Percentiles rank a stretch among this genome's conserved stretches.
phyloP scores from a whole-genome alignment of 345 rosid genomes.

The Hypericum androsaemum region DNA sequence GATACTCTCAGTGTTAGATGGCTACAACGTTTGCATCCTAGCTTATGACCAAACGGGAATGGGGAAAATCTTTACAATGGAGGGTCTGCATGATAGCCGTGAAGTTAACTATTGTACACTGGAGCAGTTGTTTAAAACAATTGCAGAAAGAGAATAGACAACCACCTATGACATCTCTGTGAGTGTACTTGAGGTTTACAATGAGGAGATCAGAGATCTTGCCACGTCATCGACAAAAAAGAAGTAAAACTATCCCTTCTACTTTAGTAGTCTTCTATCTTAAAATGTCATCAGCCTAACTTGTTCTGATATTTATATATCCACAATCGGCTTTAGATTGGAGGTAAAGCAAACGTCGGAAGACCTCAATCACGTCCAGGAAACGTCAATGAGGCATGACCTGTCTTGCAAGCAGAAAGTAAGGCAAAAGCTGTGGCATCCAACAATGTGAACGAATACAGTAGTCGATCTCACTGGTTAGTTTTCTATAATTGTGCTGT shows the following conservation, averaged over 20 bases:
- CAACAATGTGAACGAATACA: slow-evolving; percentile 91
- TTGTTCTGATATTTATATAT: neutral
- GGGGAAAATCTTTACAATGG: slow-evolving; percentile 98
- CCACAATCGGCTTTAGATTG: slow-evolving; percentile 4
- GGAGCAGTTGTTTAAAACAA: slow-evolving; percentile 60
- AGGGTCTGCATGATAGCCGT: slow-evolving; percentile 68
- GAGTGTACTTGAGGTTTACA: slow-evolving; percentile 91
- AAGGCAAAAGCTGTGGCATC: slow-evolving; percentile 94
- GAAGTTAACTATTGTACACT: slow-evolving; percentile 96
- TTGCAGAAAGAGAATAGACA: slow-evolving; percentile 69
- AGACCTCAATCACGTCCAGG: slow-evolving; percentile 73
- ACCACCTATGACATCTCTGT: slow-evolving; percentile 62
- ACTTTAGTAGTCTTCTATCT: too few relatives aligned
- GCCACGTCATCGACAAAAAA: slow-evolving; percentile 70
- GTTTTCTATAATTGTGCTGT: neutral
- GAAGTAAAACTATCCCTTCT: slow-evolving; percentile 35
- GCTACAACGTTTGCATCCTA: slow-evolving; percentile 93
- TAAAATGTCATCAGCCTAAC: too few relatives aligned
- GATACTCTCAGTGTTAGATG: slow-evolving; percentile 88
- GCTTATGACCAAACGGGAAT: slow-evolving; percentile 99
- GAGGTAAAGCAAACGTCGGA: slow-evolving; percentile 86
- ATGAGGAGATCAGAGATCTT: too few relatives aligned
- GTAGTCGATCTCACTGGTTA: slow-evolving; percentile 87
- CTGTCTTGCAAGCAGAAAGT: slow-evolving; percentile 82
- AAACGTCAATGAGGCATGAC: slow-evolving; percentile 68